phyloP scores from a whole-genome alignment of 163 green algal genomes.

The Botryococcus braunii region DNA sequence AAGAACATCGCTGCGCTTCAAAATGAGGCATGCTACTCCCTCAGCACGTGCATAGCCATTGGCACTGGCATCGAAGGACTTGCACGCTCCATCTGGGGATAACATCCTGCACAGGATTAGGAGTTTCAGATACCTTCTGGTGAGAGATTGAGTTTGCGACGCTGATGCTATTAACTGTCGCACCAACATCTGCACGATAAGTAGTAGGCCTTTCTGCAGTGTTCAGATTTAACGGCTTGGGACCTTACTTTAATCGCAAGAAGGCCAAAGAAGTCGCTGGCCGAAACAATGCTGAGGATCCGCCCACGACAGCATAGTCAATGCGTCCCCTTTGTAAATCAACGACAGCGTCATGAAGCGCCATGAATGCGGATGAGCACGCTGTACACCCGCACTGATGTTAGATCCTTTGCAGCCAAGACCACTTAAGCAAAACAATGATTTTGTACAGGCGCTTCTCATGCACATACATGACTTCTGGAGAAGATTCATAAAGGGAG shows the following conservation, averaged over 20 bases:
- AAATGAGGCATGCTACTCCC: constrained; percentile 5
- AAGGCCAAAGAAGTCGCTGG: constrained; percentile 8
- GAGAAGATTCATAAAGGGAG: not conserved
- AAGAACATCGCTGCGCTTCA: not conserved
- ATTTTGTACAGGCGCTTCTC: not conserved
- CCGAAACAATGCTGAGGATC: constrained; percentile 4
- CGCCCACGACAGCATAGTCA: constrained; percentile 10
- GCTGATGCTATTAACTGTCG: no score
- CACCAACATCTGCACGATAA: no score
- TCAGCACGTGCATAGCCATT: constrained; percentile 11
- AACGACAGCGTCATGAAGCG: constrained; percentile 8
- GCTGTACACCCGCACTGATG: constrained; percentile 1
- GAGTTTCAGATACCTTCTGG: no score
- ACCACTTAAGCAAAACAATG: not conserved
- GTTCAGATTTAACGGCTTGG: no score
- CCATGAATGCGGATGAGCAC: constrained; percentile 9
- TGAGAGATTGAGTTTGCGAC: no score
- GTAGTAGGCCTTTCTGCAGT: no score
- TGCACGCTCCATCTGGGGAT: constrained; percentile 14
- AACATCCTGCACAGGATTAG: constrained; percentile 6
- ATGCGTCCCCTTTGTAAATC: constrained; percentile 6
- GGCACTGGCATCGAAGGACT: constrained; percentile 11
- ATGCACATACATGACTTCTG: not conserved
- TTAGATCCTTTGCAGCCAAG: not conserved
- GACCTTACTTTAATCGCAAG: constrained; percentile 5